Evolutionary conservation across 176 grass and related monocot species (phyloP), one percentile per base, ranked within the genome.

Genomic region (Bonia amplexicaulis): DNA sequence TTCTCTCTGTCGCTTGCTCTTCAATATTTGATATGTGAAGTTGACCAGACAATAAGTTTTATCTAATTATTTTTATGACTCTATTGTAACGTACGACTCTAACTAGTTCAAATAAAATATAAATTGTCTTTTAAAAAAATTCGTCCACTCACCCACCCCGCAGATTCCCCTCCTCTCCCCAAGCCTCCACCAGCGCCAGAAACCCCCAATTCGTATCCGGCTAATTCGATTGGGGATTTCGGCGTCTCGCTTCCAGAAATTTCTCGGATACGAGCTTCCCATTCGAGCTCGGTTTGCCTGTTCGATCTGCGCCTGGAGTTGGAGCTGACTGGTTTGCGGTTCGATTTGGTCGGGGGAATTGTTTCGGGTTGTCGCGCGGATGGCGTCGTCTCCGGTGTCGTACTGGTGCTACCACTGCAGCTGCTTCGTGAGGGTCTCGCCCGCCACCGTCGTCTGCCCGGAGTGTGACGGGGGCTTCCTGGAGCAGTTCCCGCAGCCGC

Each of bases 391-490:
- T 85, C 86, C 85, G 67, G 77, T 90, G 44, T 92, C 92, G 1
- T 94, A 90, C 87, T 91, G 89, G 92, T 94, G 92, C 87, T 94
- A 94, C 89, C 57, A 67, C 81, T 94, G 92, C 85, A 87, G 89
- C 87, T 89, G 92, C 71, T 91, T 90, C 85, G 92, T 94, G 62
- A 73, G 89, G 81, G 87, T 89, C 26, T 86, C 87, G 41, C 89
- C 51, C 52, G 33, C 77, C 2, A 75, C 90, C 13, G 82, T 94
- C 46, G 89, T 94, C 76, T 94, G 92, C 81, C 92, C 92, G 37
- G 84, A 94, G 76, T 94, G 92, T 78, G 85, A 91, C 66, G 92
- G 85, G 62, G 92, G 89, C 84, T 94, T 94, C 87, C 92, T 94
- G 61, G 92, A 94, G 89, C 89, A 94, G 84, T 78, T 91, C 59